A percentile compares a stretch with the other conserved stretches of the same genome.
Conservation (phyloP, 768 basidiomycete species). For the Boletus fagicola region DNA sequence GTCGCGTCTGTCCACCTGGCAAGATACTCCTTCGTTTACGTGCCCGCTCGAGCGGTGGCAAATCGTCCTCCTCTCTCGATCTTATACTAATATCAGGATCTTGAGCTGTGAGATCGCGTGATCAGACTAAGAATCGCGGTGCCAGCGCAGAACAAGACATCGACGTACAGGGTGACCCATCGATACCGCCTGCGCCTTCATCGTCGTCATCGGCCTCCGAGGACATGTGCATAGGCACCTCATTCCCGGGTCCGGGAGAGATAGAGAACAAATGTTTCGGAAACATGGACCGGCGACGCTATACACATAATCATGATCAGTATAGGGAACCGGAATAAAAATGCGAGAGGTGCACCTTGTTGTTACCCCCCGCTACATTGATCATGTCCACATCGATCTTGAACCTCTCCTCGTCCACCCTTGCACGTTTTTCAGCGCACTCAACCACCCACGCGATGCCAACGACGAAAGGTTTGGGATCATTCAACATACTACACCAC, state of each 20-base stretch:
- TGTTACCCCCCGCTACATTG: slow-evolving; percentile 58
- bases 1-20: slow-evolving; percentile 31
- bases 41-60: slow-evolving; percentile 71
- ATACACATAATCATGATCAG: neutral
- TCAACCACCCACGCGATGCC: slow-evolving; percentile 90
- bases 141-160: neutral
- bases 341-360: slow-evolving; percentile 48
- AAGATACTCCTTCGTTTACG: slow-evolving; percentile 47
- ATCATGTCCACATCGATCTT: slow-evolving; percentile 58
- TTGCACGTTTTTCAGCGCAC: slow-evolving; percentile 67
- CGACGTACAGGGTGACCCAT: slow-evolving; percentile 26
- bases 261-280: slow-evolving; percentile 53
- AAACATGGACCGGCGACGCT: slow-evolving; percentile 76
- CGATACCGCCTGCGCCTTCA: slow-evolving; percentile 29
- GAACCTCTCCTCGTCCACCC: slow-evolving; percentile 64
- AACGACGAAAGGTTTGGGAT: slow-evolving; percentile 71
- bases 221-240: slow-evolving; percentile 17
- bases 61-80: slow-evolving; percentile 49
- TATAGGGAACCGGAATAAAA: neutral
- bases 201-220: slow-evolving; percentile 31
- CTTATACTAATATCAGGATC: slow-evolving; percentile 27
- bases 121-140: slow-evolving; percentile 8
- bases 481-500: slow-evolving; percentile 50
- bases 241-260: slow-evolving; percentile 18
- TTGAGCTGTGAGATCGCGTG: slow-evolving; percentile 11